These are phyloP conservation scores for Monascus ruber DNA, from an alignment of 2,329 filamentous ascomycete species.

Conservation along the genomic window DNA sequence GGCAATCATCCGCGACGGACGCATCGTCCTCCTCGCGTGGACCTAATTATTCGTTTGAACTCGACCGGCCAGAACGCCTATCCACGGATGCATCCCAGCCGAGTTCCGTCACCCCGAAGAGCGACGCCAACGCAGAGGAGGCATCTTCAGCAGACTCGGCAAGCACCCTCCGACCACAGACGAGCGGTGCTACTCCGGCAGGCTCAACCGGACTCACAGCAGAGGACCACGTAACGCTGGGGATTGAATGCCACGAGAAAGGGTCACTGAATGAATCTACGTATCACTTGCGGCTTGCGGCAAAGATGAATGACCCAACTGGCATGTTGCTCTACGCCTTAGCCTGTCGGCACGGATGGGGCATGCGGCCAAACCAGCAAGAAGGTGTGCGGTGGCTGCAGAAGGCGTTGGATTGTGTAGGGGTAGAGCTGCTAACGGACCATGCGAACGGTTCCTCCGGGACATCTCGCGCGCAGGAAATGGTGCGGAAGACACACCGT, in stretches of 20 bases:
- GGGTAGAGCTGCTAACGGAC: conserved; percentile 63
- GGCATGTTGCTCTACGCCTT: conserved; percentile 94
- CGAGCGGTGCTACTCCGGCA: conserved; percentile 16
- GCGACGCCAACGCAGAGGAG: conserved; percentile 28
- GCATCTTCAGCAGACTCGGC: conserved; percentile 51
- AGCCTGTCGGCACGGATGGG: conserved; percentile 93
- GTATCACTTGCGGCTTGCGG: conserved; percentile 85
- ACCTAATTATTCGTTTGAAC: background rate
- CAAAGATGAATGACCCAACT: conserved; percentile 73
- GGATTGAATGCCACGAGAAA: conserved; percentile 78
- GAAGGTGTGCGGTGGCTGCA: conserved; percentile 89
- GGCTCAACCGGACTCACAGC: conserved; percentile 29
- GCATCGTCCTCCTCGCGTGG: conserved; percentile 5
- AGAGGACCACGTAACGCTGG: conserved; percentile 82
- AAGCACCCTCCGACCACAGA: conserved; percentile 44
- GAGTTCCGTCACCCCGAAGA: conserved; percentile 7
- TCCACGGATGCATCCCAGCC: conserved; percentile 5
- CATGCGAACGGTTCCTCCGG: conserved; percentile 43
- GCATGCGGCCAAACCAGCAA: conserved; percentile 80
- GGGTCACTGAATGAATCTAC: conserved; percentile 87
- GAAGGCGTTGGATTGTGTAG: conserved; percentile 76
- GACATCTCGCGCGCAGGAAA: conserved; percentile 48
- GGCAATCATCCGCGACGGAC: conserved; percentile 6
- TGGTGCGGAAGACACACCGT: conserved; percentile 70
- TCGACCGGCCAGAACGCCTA: conserved; percentile 2